Conservation (phyloP, 306 rosid species). For the Glycine tomentella region DNA sequence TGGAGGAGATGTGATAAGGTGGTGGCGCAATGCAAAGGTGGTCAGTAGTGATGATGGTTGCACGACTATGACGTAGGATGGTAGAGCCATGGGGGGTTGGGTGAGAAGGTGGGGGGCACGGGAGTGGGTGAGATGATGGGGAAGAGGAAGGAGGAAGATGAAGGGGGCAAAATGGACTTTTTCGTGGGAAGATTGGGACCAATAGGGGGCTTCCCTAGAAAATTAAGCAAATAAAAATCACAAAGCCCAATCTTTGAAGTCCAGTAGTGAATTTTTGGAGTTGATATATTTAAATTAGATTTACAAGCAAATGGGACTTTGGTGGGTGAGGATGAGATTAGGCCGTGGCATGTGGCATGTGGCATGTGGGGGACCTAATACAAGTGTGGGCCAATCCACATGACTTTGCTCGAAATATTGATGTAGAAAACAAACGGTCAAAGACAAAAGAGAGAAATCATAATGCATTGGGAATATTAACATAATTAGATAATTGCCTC, state of each 20-base stretch:
- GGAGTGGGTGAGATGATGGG: no score
- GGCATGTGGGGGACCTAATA: constrained; percentile 17
- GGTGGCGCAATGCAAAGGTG: no score
- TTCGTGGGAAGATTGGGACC: no score
- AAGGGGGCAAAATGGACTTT: no score
- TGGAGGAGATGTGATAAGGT: no score
- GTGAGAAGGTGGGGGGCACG: no score
- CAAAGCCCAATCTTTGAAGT: background rate
- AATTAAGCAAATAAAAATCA: background rate
- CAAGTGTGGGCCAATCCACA: constrained; percentile 37
- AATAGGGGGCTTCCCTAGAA: no score
- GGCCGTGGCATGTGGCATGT: background rate
- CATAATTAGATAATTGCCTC: background rate
- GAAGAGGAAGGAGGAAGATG: no score
- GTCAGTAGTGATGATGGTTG: no score
- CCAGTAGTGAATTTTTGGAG: background rate
- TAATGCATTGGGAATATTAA: background rate
- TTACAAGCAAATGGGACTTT: background rate
- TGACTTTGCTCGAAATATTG: constrained; percentile 3
- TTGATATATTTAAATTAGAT: no score
- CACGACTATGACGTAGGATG: no score
- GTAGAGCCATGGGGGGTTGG: no score
- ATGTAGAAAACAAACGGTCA: background rate
- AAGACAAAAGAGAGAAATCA: background rate
- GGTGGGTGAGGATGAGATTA: background rate